Evolutionary conservation across 2,329 filamentous ascomycete genomes (phyloP), one percentile per base, ranked within the genome.

Genomic region (Colletotrichum brevisporum): DNA sequence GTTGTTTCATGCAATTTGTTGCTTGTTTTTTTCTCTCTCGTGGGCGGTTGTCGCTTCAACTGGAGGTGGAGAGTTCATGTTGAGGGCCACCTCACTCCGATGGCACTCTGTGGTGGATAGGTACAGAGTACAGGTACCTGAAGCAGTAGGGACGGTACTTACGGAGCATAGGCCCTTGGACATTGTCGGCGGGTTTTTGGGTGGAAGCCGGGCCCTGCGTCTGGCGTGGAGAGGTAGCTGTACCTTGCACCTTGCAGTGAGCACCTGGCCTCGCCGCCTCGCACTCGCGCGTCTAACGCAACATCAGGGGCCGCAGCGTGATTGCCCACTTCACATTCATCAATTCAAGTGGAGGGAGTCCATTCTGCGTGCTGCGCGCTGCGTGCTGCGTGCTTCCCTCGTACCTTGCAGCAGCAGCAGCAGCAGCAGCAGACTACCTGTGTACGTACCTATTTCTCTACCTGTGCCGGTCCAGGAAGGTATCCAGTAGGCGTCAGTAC

Each of bases 191-290:
- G 45, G 57, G 18, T 39, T 55, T 39, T 52, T 48, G 26, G 36
- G 43, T 51, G 51, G 31, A 50, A 2, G 24, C 41, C 54, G 60
- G 60, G 58, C 65, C 65, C 60, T 68, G 65, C 65, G 48, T 64
- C 47, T 18, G 45, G 43, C 55, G 52, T 57, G 45, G 45, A 57
- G 51, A 57, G 51, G 43, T 10, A 13, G 18, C 24, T 36, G 31
- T 31, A 47, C 24, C 24, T 18, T 52, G 10, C 4, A 36, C 31
- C 31, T 36, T 36, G 31, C 41, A 43, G 13, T 5, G 41, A 15
- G 41, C 5, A 43, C 13, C 41, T 15, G 41, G 13, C 8, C 31
- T 36, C 13, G 41, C 41, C 13, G 41, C 41, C 13, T n/a, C 13
- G 16, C 13, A n/a, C 41, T 43, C 6, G 41, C 16, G 41, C 13